phyloP scores from a whole-genome alignment of 2,329 filamentous ascomycete species.

The Phaeosphaeriaceae sp. region DNA sequence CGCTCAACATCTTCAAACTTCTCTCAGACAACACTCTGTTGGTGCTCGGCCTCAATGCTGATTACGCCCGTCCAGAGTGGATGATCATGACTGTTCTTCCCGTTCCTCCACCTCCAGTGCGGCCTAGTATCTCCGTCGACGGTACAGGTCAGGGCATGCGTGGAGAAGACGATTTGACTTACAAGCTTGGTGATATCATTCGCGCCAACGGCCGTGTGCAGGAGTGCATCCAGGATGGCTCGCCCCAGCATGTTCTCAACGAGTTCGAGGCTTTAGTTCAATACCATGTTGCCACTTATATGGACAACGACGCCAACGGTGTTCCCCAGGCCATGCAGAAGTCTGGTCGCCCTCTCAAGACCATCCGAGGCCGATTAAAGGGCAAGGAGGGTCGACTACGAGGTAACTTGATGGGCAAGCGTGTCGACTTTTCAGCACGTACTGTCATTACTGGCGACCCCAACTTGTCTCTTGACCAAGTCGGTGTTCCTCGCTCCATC shows the following conservation, averaged over 20 bases:
- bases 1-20: slow-evolving; percentile 83
- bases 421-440: slow-evolving; percentile 96
- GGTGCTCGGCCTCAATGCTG: slow-evolving; percentile 88
- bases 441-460: slow-evolving; percentile 99
- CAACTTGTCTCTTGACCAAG: slow-evolving; percentile 94
- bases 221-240: slow-evolving; percentile 88
- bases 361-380: slow-evolving; percentile 95
- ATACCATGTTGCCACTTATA: slow-evolving; percentile 98
- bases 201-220: slow-evolving; percentile 95
- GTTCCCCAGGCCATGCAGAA: slow-evolving; percentile 95
- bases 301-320: slow-evolving; percentile 99
- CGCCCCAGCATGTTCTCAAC: slow-evolving; percentile 85
- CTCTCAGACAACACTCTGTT: slow-evolving; percentile 82
- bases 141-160: slow-evolving; percentile 90
- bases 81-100: slow-evolving; percentile 96
- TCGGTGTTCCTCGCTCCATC: slow-evolving; percentile 93
- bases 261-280: slow-evolving; percentile 94
- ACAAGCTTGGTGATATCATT: slow-evolving; percentile 98
- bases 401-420: slow-evolving; percentile 98
- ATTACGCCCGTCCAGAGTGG: slow-evolving; percentile 97
- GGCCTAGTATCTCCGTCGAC: slow-evolving; percentile 96
- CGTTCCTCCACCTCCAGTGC: slow-evolving; percentile 92
- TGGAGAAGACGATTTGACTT: slow-evolving; percentile 98
- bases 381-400: slow-evolving; percentile 97
- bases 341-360: slow-evolving; percentile 94